Evolutionary conservation across 2,329 filamentous ascomycete genomes (phyloP).

Genomic region (Xylariaceae sp.): DNA sequence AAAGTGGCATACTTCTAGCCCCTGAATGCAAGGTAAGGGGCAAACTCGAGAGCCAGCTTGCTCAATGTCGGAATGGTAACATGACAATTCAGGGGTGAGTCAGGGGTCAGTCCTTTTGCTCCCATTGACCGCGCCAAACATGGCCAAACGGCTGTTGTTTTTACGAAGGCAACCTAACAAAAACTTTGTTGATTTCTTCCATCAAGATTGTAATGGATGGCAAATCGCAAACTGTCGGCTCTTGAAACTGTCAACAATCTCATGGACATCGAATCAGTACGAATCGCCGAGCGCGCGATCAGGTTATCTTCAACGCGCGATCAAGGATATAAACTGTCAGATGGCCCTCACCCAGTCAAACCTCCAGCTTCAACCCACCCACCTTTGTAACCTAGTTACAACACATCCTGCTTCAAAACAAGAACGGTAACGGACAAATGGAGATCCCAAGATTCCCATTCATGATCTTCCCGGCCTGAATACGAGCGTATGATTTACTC

Average conservation of each 20-base stretch:
- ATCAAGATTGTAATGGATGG: not conserved
- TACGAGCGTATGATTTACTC: too few species aligned
- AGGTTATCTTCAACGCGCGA: not conserved
- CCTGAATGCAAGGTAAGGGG: not conserved
- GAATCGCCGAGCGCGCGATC: too few species aligned
- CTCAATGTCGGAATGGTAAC: too few species aligned
- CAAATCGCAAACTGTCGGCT: not conserved
- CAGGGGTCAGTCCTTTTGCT: not conserved
- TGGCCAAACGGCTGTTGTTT: not conserved
- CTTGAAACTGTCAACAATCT: too few species aligned
- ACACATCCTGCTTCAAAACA: too few species aligned
- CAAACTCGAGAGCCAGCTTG: too few species aligned
- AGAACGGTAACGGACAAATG: too few species aligned
- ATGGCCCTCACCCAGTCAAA: not conserved
- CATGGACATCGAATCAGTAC: too few species aligned
- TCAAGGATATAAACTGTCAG: not conserved
- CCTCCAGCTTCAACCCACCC: not conserved
- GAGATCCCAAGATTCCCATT: too few species aligned
- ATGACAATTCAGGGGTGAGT: not conserved
- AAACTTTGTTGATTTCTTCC: not conserved
- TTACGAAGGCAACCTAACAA: not conserved
- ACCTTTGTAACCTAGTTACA: not conserved
- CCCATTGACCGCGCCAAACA: not conserved
- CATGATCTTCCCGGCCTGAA: too few species aligned
- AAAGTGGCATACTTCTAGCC: not conserved